These are phyloP conservation scores for Celoporthe dispersa DNA, from an alignment of 2,329 filamentous ascomycete genomes.

Conservation along the genomic window DNA sequence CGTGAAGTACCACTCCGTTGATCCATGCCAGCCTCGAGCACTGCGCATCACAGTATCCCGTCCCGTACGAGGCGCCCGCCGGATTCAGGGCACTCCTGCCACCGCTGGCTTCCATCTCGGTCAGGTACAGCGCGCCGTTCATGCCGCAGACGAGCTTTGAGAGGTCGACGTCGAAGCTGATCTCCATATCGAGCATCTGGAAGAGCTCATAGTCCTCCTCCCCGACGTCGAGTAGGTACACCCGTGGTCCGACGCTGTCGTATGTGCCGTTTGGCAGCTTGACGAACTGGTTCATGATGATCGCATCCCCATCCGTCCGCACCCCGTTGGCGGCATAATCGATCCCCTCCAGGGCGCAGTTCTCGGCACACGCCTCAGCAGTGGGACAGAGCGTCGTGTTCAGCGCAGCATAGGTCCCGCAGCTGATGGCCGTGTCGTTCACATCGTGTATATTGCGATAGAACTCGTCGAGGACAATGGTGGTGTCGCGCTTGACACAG, in stretches of 20 bases:
- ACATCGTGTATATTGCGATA: constrained; percentile 22
- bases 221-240: constrained; percentile 60
- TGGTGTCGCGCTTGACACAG: constrained; percentile 15
- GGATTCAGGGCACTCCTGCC: constrained; percentile 57
- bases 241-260: constrained; percentile 41
- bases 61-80: constrained; percentile 63
- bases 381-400: constrained; percentile 16
- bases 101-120: constrained; percentile 65
- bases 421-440: constrained; percentile 15
- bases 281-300: constrained; percentile 21
- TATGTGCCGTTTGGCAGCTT: constrained; percentile 10
- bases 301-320: constrained; percentile 5
- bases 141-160: constrained; percentile 67
- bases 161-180: constrained; percentile 69
- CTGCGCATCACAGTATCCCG: constrained; percentile 64
- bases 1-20: constrained; percentile 44
- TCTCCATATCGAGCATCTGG: constrained; percentile 62
- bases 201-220: constrained; percentile 62
- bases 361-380: constrained; percentile 13
- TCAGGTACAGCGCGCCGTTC: constrained; percentile 68
- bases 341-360: constrained; percentile 20
- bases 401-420: constrained; percentile 13
- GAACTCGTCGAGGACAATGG: constrained; percentile 21
- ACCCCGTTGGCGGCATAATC: constrained; percentile 20
- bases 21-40: constrained; percentile 53